These are phyloP conservation scores for Leishmania gerbilli DNA, from an alignment of 208 protist species.

Conservation along the genomic window DNA sequence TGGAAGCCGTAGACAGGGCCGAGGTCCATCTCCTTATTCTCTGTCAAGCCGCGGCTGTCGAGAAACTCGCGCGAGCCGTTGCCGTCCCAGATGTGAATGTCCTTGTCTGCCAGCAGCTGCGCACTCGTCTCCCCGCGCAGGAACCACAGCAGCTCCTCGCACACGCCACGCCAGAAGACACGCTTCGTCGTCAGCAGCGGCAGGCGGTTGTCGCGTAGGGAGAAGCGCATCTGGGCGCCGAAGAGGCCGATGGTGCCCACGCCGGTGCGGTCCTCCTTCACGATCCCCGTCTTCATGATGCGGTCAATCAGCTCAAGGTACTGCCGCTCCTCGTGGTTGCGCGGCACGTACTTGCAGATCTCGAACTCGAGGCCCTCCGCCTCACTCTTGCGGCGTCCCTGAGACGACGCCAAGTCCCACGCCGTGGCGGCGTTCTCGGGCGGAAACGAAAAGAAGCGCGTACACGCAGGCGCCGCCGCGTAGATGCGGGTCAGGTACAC, in stretches of 20 bases:
- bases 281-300: conserved; percentile 74
- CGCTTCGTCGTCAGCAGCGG: conserved; percentile 98
- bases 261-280: conserved; percentile 96
- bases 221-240: conserved; percentile 97
- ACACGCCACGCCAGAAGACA: conserved; percentile 98
- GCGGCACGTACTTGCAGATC: conserved; percentile 77
- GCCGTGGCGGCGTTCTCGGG: conserved; percentile 19
- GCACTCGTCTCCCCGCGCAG: conserved; percentile 96
- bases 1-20: conserved; percentile 99
- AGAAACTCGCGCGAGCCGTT: conserved; percentile 97
- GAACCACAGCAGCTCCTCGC: conserved; percentile 99
- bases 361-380: conserved; percentile 42
- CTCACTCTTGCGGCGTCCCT: conserved; percentile 35
- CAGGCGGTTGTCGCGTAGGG: conserved; percentile 91
- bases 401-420: conserved; percentile 50
- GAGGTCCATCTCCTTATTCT: conserved; percentile 96
- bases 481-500: conserved; percentile 78
- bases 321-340: conserved; percentile 92
- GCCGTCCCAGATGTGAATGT: conserved; percentile 98
- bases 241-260: conserved; percentile 96
- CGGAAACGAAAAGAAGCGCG: conserved; percentile 64
- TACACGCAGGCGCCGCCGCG: conserved; percentile 44
- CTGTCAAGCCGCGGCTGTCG: conserved; percentile 91
- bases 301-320: conserved; percentile 91
- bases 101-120: conserved; percentile 90